Conservation (phyloP, 345 rosid species). For the Linum usitatissimum region DNA sequence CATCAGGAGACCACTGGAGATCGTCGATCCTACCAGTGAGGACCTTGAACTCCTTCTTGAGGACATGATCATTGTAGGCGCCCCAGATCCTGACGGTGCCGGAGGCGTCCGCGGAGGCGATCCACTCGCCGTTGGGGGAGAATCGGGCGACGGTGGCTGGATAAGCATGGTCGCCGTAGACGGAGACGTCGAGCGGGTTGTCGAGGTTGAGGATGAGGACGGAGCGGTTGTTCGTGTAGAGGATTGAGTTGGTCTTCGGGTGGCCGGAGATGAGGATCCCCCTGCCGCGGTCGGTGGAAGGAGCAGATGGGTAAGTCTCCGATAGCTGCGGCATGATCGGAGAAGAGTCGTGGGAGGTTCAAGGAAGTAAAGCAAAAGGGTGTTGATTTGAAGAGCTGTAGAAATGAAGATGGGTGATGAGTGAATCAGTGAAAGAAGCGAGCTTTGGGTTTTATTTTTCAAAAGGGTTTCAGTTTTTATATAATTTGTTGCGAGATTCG, state of each 20-base stretch:
- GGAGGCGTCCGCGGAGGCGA: slow-evolving; percentile 87
- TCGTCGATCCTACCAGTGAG: slow-evolving; percentile 95
- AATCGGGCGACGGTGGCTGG: slow-evolving; percentile 88
- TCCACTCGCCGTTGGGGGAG: slow-evolving; percentile 99
- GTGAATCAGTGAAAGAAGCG: too few relatives aligned
- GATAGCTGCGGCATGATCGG: slow-evolving; percentile 19
- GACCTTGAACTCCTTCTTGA: slow-evolving; percentile 89
- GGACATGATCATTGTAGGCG: slow-evolving; percentile 55
- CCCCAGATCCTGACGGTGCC: slow-evolving; percentile 99
- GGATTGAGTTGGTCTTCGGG: slow-evolving; percentile 55
- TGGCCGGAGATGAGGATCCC: slow-evolving; percentile 78
- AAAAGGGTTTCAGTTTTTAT: too few relatives aligned
- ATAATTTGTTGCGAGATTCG: too few relatives aligned
- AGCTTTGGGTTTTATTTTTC: too few relatives aligned
- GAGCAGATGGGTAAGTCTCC: slow-evolving; percentile 79
- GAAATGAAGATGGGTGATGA: background rate
- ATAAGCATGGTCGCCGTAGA: slow-evolving; percentile 87
- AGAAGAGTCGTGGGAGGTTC: background rate
- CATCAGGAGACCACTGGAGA: slow-evolving; percentile 97
- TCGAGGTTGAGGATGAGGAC: slow-evolving; percentile 72
- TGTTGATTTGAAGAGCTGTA: background rate
- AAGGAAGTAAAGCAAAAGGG: background rate
- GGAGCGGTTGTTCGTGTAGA: slow-evolving; percentile 85
- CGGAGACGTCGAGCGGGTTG: slow-evolving; percentile 63
- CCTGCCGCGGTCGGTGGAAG: slow-evolving; percentile 87